phyloP scores from a whole-genome alignment of 1,284 basidiomycete genomes.

The Phylloboletellus chloephorus region DNA sequence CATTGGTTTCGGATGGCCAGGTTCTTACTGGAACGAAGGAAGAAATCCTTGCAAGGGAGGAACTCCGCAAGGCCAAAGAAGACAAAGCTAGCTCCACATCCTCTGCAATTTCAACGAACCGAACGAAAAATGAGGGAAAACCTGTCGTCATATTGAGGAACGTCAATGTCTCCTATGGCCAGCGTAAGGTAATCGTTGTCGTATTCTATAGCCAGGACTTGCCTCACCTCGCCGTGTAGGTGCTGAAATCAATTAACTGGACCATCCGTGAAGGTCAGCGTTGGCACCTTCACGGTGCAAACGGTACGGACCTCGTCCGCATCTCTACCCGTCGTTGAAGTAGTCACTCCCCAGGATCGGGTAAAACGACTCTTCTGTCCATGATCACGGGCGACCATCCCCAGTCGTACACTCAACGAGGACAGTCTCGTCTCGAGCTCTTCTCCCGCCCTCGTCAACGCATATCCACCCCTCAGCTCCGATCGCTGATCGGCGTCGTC shows the following conservation, averaged over 20 bases:
- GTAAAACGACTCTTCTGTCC: conserved; percentile 94
- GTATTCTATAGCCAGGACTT: background rate
- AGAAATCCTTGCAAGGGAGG: conserved; percentile 32
- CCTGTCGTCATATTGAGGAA: conserved; percentile 45
- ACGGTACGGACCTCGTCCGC: conserved; percentile 47
- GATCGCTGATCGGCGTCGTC: conserved; percentile 68
- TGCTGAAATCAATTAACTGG: conserved; percentile 78
- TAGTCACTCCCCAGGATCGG: conserved; percentile 58
- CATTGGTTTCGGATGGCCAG: conserved; percentile 47
- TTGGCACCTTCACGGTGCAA: conserved; percentile 85
- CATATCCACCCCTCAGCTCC: conserved; percentile 54
- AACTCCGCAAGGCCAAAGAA: conserved; percentile 8
- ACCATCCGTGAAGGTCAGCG: conserved; percentile 71
- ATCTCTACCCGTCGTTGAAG: background rate
- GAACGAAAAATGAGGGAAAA: conserved; percentile 15
- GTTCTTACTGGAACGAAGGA: conserved; percentile 45
- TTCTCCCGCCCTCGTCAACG: conserved; percentile 65
- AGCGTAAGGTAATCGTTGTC: conserved; percentile 45
- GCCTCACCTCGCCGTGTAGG: conserved; percentile 34
- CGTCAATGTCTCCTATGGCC: conserved; percentile 71
- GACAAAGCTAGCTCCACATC: background rate
- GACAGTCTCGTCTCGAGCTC: conserved; percentile 59
- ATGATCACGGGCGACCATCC: conserved; percentile 93
- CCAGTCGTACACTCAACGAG: conserved; percentile 77
- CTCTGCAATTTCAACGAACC: background rate